phyloP scores from a whole-genome alignment of 768 basidiomycete genomes.

The Ephemerocybe angulata region DNA sequence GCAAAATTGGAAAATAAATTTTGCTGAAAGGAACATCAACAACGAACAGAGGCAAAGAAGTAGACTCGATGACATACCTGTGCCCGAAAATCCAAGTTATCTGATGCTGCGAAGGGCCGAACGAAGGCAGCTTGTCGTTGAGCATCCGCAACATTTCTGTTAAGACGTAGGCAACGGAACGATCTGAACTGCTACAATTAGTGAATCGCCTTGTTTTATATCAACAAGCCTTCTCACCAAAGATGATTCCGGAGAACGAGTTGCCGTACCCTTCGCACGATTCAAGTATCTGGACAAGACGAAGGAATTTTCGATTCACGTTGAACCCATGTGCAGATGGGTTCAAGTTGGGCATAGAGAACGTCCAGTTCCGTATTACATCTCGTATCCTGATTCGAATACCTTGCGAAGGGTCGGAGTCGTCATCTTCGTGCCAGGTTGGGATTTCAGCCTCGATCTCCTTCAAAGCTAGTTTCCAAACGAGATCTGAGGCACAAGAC shows the following conservation, averaged over 20 bases:
- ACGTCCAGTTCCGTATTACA: conserved; percentile 57
- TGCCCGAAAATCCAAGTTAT: conserved; percentile 27
- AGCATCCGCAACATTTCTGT: conserved; percentile 55
- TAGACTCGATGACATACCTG: conserved; percentile 24
- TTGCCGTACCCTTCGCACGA: conserved; percentile 51
- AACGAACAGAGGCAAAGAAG: not conserved
- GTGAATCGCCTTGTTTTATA: not conserved
- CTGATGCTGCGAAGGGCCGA: conserved; percentile 48
- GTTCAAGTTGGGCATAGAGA: conserved; percentile 61
- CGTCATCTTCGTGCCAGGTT: conserved; percentile 32
- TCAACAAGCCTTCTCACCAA: conserved; percentile 42
- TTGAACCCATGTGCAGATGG: conserved; percentile 57
- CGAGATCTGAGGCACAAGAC: conserved; percentile 62
- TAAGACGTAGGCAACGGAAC: conserved; percentile 53
- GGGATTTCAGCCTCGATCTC: conserved; percentile 30
- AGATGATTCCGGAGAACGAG: conserved; percentile 60
- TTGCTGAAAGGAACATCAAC: conserved; percentile 29
- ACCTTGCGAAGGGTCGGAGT: conserved; percentile 26
- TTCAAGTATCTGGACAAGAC: conserved; percentile 56
- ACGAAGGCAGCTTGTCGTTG: conserved; percentile 47
- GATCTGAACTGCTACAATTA: conserved; percentile 43
- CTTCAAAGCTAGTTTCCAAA: conserved; percentile 58
- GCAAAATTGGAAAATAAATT: conserved; percentile 49
- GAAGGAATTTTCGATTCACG: conserved; percentile 63
- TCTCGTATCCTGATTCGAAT: conserved; percentile 30